Base-by-base conservation (phyloP, 2,329 filamentous ascomycete species). In the Fusarium begoniae region DNA sequence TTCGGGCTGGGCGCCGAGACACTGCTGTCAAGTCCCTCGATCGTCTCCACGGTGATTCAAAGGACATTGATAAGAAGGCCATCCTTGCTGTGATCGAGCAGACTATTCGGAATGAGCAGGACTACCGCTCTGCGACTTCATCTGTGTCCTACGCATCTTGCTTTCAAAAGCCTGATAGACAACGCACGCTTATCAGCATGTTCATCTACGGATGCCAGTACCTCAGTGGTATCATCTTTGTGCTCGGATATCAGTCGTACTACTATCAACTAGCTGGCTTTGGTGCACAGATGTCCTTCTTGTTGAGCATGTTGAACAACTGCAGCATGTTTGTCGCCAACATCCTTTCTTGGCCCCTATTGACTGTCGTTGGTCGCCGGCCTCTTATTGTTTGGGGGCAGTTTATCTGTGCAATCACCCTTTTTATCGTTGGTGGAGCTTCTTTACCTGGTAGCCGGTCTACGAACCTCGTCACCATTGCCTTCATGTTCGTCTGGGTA, bases 261-360 rank as follows among this genome's bases (percentile, higher is more conserved):
- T 85, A 85, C 71, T 77, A 82, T 54, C 81, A 86, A 65, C 76
- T 85, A 6, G 83, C 84, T 15, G 84, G 84, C 14, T 84, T 82
- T 69, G 79, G 77, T 47, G 81, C 80, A 1, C 57, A 69, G 6
- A 79, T 77, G 64, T 81, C 79, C 60, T 85, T 84, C 76, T 81
- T 76, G 58, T 76, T 85, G 4, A 80, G 83, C 57, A 85, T 85
- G 50, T 78, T 79, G 15, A 83, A 85, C 69, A 83, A 84, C 54
- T 78, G 81, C 6, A 64, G 83, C 11, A 84, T 81, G 4, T 78
- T 84, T 22, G 45, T 82, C 9, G 84, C 84, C 28, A 85, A 84
- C 59, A 70, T 85, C 58, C 81, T 82, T 72, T 83, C 83, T 1
- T 84, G 81, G 77, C 82, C 77, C 47, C 70, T 84, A 8, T 75